A percentile compares a stretch with the other conserved stretches of the same genome.
Evolutionary conservation across 2,329 filamentous ascomycete genomes (phyloP).

Genomic region (Diatrype stigma): DNA sequence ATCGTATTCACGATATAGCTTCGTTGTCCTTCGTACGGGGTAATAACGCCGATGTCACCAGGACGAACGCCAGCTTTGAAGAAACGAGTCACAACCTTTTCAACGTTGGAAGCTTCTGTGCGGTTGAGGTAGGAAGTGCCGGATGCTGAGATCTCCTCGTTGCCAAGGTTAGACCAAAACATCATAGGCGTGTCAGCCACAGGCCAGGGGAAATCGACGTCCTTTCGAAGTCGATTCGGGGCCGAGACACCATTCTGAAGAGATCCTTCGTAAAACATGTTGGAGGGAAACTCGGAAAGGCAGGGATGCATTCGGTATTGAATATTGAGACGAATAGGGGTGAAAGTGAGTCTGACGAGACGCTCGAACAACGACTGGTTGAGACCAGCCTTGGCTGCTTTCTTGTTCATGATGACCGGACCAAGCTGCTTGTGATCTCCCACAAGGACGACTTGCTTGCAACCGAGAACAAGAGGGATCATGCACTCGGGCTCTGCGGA

Average conservation of each 20-base stretch:
- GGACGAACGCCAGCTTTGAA: slow-evolving; percentile 98
- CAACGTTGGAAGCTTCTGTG: slow-evolving; percentile 93
- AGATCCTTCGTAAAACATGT: slow-evolving; percentile 99
- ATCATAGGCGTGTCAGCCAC: slow-evolving; percentile 95
- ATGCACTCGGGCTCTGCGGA: slow-evolving; percentile 98
- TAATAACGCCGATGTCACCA: slow-evolving; percentile 92
- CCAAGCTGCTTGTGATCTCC: slow-evolving; percentile 98
- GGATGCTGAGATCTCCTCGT: slow-evolving; percentile 96
- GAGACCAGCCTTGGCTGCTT: slow-evolving; percentile 92
- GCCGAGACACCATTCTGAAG: slow-evolving; percentile 95
- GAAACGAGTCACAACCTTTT: slow-evolving; percentile 97
- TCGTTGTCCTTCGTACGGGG: slow-evolving; percentile 95
- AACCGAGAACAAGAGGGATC: slow-evolving; percentile 94
- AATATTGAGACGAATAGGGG: slow-evolving; percentile 89
- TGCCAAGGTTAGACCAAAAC: slow-evolving; percentile 99
- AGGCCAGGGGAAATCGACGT: slow-evolving; percentile 98
- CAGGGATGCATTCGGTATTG: slow-evolving; percentile 99
- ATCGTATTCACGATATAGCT: slow-evolving; percentile 99
- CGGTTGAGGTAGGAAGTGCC: slow-evolving; percentile 98
- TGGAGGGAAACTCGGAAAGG: slow-evolving; percentile 93
- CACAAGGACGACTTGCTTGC: slow-evolving; percentile 98
- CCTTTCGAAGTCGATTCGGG: slow-evolving; percentile 79
- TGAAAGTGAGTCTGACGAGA: slow-evolving; percentile 83
- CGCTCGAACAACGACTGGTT: slow-evolving; percentile 99
- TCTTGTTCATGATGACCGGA: slow-evolving; percentile 99